Percentiles rank a stretch among this genome's conserved stretches.
Evolutionary conservation across 2,329 filamentous ascomycete species (phyloP).

Genomic region (Exophiala dermatitidis): DNA sequence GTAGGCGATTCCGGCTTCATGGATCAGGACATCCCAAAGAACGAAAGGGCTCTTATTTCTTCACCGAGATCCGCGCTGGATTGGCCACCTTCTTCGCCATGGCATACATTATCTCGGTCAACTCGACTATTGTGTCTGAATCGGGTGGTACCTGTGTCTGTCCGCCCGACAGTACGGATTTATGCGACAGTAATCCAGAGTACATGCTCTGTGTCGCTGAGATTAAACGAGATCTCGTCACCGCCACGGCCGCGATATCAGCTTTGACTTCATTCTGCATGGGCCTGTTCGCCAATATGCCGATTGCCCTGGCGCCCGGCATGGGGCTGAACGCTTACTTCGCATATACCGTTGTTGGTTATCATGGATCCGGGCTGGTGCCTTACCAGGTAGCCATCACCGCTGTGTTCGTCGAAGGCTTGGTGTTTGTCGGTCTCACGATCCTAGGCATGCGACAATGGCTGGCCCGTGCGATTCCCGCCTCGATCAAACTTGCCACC

Average conservation of each 20-base stretch:
- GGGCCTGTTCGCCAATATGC: constrained; percentile 74
- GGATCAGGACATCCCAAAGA: constrained; percentile 69
- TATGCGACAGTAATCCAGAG: constrained; percentile 44
- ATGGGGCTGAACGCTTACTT: constrained; percentile 87
- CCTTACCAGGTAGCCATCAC: constrained; percentile 71
- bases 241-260: constrained; percentile 75
- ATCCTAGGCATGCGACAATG: constrained; percentile 77
- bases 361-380: constrained; percentile 64
- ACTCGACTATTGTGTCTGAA: constrained; percentile 65
- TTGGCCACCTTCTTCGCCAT: constrained; percentile 73
- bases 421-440: constrained; percentile 74
- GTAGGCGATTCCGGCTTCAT: constrained; percentile 71
- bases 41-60: constrained; percentile 68
- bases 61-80: constrained; percentile 77
- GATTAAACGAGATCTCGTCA: constrained; percentile 71
- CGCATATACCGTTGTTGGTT: constrained; percentile 71
- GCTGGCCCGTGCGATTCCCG: constrained; percentile 75
- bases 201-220: constrained; percentile 44
- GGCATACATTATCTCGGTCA: constrained; percentile 69
- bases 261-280: constrained; percentile 74
- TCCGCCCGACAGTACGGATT: constrained; percentile 36
- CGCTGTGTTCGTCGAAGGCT: constrained; percentile 82
- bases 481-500: constrained; percentile 78
- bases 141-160: constrained; percentile 72
- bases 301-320: constrained; percentile 64